Conservation (phyloP, 495 filamentous ascomycete species). For the Penicillium angulare region DNA sequence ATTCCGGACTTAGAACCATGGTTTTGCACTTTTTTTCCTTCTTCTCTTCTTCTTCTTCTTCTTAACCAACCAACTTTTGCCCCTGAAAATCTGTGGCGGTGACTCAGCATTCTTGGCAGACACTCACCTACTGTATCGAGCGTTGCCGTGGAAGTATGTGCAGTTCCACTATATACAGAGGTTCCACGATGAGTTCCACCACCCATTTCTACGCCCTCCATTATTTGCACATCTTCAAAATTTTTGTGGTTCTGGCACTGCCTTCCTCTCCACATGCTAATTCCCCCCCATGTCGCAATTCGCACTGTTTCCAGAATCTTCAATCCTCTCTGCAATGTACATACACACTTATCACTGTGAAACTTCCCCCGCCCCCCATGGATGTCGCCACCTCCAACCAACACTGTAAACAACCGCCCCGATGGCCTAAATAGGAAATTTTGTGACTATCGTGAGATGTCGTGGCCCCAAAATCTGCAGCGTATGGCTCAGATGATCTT, state of each 20-base stretch:
- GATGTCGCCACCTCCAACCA: not conserved
- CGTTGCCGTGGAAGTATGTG: not conserved
- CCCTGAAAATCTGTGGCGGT: not conserved
- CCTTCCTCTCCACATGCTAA: not conserved
- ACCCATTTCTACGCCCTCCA: not conserved
- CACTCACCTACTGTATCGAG: not conserved
- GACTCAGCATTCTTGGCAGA: constrained; percentile 2
- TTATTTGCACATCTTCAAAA: not conserved
- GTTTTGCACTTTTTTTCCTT: not conserved
- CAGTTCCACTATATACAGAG: not conserved
- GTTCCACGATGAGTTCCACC: not conserved
- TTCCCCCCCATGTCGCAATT: not conserved
- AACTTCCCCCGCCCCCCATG: not conserved
- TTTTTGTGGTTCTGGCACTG: not conserved
- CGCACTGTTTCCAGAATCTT: not conserved
- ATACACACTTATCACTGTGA: not conserved
- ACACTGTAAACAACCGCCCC: not conserved
- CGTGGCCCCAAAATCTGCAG: not conserved
- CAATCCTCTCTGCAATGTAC: not conserved
- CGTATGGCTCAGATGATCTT: not conserved
- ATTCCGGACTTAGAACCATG: not conserved
- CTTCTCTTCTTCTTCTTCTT: not conserved
- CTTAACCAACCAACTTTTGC: not conserved
- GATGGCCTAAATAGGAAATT: not conserved
- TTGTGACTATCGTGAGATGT: not conserved